Conservation (phyloP, 805 yeast species). For the Myxozyma melibiosi region DNA sequence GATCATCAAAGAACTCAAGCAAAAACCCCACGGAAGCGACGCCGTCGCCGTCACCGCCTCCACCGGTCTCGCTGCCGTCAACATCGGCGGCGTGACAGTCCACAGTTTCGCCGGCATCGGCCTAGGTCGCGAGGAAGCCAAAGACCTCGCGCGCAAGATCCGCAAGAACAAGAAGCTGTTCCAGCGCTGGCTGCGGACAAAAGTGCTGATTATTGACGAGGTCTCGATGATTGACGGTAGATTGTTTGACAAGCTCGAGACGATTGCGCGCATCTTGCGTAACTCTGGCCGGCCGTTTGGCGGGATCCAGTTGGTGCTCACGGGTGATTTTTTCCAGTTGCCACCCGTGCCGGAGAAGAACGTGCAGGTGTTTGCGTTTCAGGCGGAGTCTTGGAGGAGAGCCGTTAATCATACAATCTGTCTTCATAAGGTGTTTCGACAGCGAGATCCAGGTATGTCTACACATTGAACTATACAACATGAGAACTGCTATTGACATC, state of each 20-base stretch:
- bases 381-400: slow-evolving; percentile 67
- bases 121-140: slow-evolving; percentile 59
- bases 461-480: neutral
- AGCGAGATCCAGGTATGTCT: slow-evolving; percentile 56
- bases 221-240: slow-evolving; percentile 89
- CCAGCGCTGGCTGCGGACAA: slow-evolving; percentile 65
- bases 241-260: slow-evolving; percentile 73
- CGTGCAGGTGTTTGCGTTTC: slow-evolving; percentile 66
- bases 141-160: slow-evolving; percentile 52
- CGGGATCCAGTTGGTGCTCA: slow-evolving; percentile 83
- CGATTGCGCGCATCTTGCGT: slow-evolving; percentile 61
- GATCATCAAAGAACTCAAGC: slow-evolving; percentile 57
- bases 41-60: slow-evolving; percentile 89
- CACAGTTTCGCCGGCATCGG: slow-evolving; percentile 89
- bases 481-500: neutral
- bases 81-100: slow-evolving; percentile 87
- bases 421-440: slow-evolving; percentile 82
- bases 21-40: slow-evolving; percentile 45
- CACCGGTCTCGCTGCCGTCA: slow-evolving; percentile 94
- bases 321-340: slow-evolving; percentile 95
- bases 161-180: slow-evolving; percentile 48
- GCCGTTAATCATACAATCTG: slow-evolving; percentile 67
- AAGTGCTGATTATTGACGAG: slow-evolving; percentile 85
- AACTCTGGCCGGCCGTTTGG: slow-evolving; percentile 75
- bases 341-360: slow-evolving; percentile 74